phyloP scores from a whole-genome alignment of 2,329 filamentous ascomycete species.

The Thelonectria rubi region DNA sequence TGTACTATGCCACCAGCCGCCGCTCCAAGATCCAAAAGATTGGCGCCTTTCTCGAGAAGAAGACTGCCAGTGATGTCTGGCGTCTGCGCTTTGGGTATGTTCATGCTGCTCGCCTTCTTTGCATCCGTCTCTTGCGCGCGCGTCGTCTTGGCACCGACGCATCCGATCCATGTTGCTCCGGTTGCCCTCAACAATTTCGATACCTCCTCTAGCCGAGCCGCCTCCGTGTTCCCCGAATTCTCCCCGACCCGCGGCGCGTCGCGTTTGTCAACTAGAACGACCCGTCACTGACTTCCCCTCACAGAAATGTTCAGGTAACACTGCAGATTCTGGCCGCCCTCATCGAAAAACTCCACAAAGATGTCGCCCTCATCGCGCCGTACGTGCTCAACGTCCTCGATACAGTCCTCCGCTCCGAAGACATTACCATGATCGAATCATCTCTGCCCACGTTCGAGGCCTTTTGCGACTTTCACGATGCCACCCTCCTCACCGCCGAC shows the following conservation, averaged over 20 bases:
- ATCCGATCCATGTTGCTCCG: constrained; percentile 22
- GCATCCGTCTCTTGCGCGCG: constrained; percentile 7
- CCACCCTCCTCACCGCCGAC: constrained; percentile 84
- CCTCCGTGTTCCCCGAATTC: neutral
- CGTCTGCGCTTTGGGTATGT: constrained; percentile 83
- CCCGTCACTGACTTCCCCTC: constrained; percentile 18
- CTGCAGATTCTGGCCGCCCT: constrained; percentile 90
- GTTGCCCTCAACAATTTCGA: constrained; percentile 3
- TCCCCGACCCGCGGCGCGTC: neutral
- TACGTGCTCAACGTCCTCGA: constrained; percentile 87
- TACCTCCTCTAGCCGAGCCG: neutral
- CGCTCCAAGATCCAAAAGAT: constrained; percentile 97
- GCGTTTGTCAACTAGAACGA: neutral
- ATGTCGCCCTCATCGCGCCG: constrained; percentile 86
- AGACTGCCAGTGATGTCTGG: constrained; percentile 91
- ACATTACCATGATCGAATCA: constrained; percentile 93
- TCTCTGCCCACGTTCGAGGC: constrained; percentile 86
- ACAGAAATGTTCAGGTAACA: constrained; percentile 90
- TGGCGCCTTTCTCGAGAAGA: constrained; percentile 92
- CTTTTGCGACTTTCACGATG: constrained; percentile 90
- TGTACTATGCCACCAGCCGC: constrained; percentile 95
- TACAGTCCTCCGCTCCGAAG: constrained; percentile 82
- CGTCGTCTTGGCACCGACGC: constrained; percentile 23
- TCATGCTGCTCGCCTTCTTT: neutral
- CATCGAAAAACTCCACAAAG: constrained; percentile 91